Conservation (phyloP, 768 basidiomycete species). For the Auricularia cornea region DNA sequence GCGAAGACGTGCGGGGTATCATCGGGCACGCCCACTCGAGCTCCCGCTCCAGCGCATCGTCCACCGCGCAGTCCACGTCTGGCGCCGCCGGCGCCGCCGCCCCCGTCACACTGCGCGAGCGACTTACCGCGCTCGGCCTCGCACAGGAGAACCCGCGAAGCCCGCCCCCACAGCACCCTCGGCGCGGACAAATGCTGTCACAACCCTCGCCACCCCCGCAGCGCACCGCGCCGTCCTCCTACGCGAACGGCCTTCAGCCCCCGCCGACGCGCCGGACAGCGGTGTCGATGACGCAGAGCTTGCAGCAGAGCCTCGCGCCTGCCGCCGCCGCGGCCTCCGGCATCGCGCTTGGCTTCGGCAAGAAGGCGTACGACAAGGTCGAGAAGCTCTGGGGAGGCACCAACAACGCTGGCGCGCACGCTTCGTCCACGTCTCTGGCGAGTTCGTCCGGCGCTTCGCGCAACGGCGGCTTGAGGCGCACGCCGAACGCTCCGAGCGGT, state of each 20-base stretch:
- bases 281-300: constrained; percentile 59
- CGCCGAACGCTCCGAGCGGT: constrained; percentile 53
- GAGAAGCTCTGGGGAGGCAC: constrained; percentile 49
- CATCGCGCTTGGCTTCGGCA: constrained; percentile 43
- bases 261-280: constrained; percentile 44
- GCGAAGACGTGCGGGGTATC: neutral
- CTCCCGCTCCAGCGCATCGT: neutral
- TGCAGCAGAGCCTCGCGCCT: constrained; percentile 18
- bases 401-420: constrained; percentile 15
- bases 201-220: neutral
- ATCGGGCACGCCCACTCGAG: neutral
- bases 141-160: neutral
- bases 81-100: too few species aligned
- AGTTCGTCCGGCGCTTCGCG: constrained; percentile 33
- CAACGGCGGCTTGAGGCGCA: constrained; percentile 30
- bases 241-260: neutral
- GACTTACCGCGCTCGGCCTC: neutral
- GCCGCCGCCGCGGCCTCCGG: constrained; percentile 55
- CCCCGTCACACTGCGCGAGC: neutral
- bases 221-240: neutral
- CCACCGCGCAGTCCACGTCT: neutral
- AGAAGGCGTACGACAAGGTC: constrained; percentile 71
- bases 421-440: constrained; percentile 27
- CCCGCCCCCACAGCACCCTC: neutral
- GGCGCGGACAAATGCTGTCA: neutral